Conservation (phyloP, 352 stramenopile species). For the Globisporangium echinulatum region DNA sequence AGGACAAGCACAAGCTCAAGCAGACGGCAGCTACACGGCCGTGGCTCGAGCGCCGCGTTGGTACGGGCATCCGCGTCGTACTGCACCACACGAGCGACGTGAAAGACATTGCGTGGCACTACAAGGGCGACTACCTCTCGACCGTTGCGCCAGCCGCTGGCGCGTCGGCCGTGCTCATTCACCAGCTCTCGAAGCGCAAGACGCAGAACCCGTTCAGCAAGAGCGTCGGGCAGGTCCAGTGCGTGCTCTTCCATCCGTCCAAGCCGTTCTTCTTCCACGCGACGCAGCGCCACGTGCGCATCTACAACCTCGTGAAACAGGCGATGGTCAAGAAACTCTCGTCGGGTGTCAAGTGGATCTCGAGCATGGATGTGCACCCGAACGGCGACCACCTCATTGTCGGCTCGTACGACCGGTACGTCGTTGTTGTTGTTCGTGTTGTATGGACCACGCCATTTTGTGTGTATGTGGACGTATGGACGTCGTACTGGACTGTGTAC, state of each 20-base stretch:
- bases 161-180: constrained; percentile 93
- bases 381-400: constrained; percentile 99
- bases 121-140: constrained; percentile 98
- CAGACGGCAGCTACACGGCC: constrained; percentile 19
- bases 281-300: constrained; percentile 96
- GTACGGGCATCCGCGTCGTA: constrained; percentile 77
- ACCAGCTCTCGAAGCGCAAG: constrained; percentile 96
- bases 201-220: constrained; percentile 97
- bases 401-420: constrained; percentile 93
- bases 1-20: constrained; percentile 67
- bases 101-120: constrained; percentile 94
- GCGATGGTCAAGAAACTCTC: constrained; percentile 97
- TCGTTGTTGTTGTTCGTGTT: background rate
- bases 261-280: constrained; percentile 99
- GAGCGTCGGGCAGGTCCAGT: constrained; percentile 92
- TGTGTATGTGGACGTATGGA: background rate
- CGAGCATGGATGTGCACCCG: constrained; percentile 96
- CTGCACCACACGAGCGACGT: constrained; percentile 88
- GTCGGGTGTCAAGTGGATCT: constrained; percentile 98
- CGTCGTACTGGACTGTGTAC: background rate
- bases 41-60: constrained; percentile 74
- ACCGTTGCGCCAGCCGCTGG: constrained; percentile 89
- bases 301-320: constrained; percentile 99
- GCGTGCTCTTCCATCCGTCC: constrained; percentile 96
- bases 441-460: background rate